phyloP scores from a whole-genome alignment of 2,329 filamentous ascomycete species.

The Ophiostoma montium region DNA sequence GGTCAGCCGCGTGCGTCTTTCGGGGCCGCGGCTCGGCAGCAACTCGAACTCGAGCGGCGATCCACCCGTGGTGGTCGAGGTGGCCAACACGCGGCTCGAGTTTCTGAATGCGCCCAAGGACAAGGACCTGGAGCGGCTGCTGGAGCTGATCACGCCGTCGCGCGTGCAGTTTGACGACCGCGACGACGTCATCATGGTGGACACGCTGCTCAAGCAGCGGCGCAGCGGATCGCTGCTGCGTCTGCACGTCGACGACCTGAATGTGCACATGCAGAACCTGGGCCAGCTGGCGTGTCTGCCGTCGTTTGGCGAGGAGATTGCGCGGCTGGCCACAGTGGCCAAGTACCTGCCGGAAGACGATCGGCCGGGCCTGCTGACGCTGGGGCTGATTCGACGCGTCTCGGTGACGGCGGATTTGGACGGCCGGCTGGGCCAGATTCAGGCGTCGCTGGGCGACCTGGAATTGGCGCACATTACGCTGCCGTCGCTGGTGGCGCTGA shows the following conservation, averaged over 20 bases:
- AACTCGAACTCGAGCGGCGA: conserved; percentile 28
- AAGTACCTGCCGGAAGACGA: conserved; percentile 97
- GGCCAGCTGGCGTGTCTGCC: conserved; percentile 54
- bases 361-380: conserved; percentile 69
- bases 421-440: conserved; percentile 51
- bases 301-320: conserved; percentile 61
- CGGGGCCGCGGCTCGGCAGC: conserved; percentile 49
- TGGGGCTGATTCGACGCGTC: conserved; percentile 52
- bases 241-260: conserved; percentile 49
- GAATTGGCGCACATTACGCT: conserved; percentile 73
- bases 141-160: conserved; percentile 81
- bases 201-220: conserved; percentile 75
- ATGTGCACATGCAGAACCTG: conserved; percentile 47
- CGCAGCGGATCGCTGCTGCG: conserved; percentile 74
- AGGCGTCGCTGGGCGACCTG: conserved; percentile 43
- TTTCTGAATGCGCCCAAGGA: conserved; percentile 63
- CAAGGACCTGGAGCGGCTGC: conserved; percentile 63
- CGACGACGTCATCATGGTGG: conserved; percentile 88
- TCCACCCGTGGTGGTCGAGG: conserved; percentile 46
- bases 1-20: conserved; percentile 61
- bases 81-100: conserved; percentile 56
- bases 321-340: conserved; percentile 70
- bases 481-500: conserved; percentile 69
- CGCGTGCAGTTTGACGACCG: conserved; percentile 75
- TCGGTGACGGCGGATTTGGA: conserved; percentile 50